phyloP scores from a whole-genome alignment of 345 rosid genomes.

The Citrus medica region DNA sequence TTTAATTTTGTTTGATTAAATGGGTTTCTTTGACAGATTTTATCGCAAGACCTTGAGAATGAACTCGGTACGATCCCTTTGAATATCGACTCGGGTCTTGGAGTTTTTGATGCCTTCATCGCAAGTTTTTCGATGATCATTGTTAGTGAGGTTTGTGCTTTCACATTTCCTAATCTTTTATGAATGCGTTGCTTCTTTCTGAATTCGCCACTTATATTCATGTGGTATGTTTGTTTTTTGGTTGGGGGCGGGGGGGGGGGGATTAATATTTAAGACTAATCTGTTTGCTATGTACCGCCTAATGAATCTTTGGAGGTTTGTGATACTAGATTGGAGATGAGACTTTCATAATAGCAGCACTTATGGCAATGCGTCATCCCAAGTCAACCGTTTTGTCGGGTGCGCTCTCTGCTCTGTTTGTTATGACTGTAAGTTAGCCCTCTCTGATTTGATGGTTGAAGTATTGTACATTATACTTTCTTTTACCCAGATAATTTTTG shows the following conservation, averaged over 20 bases:
- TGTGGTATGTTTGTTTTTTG: neutral
- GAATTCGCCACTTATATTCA: neutral
- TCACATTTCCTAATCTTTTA: neutral
- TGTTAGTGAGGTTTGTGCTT: conserved; percentile 81
- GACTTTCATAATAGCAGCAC: conserved; percentile 97
- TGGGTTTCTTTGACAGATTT: conserved; percentile 34
- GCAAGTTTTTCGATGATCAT: conserved; percentile 93
- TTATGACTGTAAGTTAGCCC: conserved; percentile 81
- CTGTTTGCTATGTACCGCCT: neutral
- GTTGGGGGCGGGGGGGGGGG: neutral
- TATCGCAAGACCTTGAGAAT: conserved; percentile 32
- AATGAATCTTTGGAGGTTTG: conserved; percentile 1
- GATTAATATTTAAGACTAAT: neutral
- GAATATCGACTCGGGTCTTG: conserved; percentile 63
- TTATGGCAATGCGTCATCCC: conserved; percentile 99
- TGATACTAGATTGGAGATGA: conserved; percentile 88
- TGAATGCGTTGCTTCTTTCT: neutral
- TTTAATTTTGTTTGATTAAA: neutral
- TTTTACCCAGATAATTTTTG: neutral
- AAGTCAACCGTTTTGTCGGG: conserved; percentile 90
- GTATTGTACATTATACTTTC: neutral
- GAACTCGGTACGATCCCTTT: conserved; percentile 36
- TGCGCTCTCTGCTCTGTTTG: conserved; percentile 85
- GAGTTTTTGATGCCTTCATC: conserved; percentile 86
- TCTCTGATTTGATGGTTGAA: neutral